Conservation (phyloP, 495 filamentous ascomycete genomes). For the Penicillium roqueforti region DNA sequence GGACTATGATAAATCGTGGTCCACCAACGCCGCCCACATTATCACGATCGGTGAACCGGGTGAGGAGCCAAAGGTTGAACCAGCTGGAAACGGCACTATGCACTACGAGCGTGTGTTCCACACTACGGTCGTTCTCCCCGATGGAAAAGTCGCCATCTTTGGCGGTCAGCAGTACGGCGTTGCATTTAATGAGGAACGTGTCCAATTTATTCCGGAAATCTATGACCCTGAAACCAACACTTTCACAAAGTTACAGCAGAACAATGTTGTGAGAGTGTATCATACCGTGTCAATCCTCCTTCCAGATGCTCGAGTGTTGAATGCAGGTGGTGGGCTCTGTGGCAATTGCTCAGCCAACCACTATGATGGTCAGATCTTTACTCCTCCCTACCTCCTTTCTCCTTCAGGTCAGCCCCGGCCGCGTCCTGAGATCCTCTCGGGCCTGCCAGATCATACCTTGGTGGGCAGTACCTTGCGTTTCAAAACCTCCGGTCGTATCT, state of each 20-base stretch:
- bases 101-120: slow-evolving; percentile 46
- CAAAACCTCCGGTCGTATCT: slow-evolving; percentile 2
- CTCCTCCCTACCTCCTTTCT: slow-evolving; percentile 48
- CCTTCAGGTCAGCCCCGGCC: neutral
- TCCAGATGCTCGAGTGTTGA: slow-evolving; percentile 52
- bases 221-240: slow-evolving; percentile 43
- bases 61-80: slow-evolving; percentile 21
- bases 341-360: slow-evolving; percentile 51
- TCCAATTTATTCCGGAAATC: slow-evolving; percentile 45
- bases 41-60: slow-evolving; percentile 42
- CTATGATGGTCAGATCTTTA: slow-evolving; percentile 55
- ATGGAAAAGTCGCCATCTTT: slow-evolving; percentile 52
- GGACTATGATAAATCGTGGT: slow-evolving; percentile 40
- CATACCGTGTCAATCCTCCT: slow-evolving; percentile 54
- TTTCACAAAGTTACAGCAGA: slow-evolving; percentile 20
- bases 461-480: slow-evolving; percentile 31
- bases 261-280: slow-evolving; percentile 51
- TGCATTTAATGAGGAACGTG: slow-evolving; percentile 48
- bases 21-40: slow-evolving; percentile 41
- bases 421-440: slow-evolving; percentile 5
- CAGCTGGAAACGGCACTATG: slow-evolving; percentile 35
- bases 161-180: slow-evolving; percentile 48
- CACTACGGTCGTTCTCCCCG: slow-evolving; percentile 53
- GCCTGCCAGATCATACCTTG: neutral
- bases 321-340: slow-evolving; percentile 55